phyloP scores from a whole-genome alignment of 805 yeast genomes.

The Candida anglica region DNA sequence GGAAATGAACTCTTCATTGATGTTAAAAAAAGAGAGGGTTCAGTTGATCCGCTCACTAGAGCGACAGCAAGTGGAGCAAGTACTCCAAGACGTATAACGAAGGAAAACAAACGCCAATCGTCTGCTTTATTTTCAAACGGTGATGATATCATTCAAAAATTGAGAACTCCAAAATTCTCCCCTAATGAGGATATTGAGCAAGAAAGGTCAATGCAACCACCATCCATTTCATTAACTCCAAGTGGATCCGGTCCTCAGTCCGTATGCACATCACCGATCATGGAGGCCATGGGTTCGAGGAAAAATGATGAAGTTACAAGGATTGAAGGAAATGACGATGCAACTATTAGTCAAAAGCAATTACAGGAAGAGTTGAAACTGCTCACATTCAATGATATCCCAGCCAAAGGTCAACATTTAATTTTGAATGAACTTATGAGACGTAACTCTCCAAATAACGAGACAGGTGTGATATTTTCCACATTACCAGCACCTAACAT shows the following conservation, averaged over 20 bases:
- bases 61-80: constrained; percentile 7
- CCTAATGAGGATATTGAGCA: constrained; percentile 21
- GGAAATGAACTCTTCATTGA: background rate
- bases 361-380: constrained; percentile 33
- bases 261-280: too few species aligned
- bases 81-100: constrained; percentile 6
- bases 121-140: constrained; percentile 35
- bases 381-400: constrained; percentile 75
- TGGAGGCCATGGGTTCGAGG: too few species aligned
- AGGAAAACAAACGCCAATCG: constrained; percentile 10
- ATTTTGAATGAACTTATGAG: constrained; percentile 84
- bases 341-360: constrained; percentile 27
- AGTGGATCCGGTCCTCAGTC: too few species aligned
- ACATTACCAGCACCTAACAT: constrained; percentile 86
- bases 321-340: constrained; percentile 4
- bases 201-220: constrained; percentile 8
- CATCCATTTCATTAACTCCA: background rate
- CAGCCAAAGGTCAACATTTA: constrained; percentile 87
- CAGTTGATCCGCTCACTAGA: constrained; percentile 8
- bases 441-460: constrained; percentile 45
- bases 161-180: constrained; percentile 30
- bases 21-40: constrained; percentile 2
- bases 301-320: background rate
- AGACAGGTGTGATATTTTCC: constrained; percentile 74
- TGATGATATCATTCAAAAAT: constrained; percentile 31